Conservation (phyloP, 495 filamentous ascomycete genomes). For the Talaromyces trachyspermus region DNA sequence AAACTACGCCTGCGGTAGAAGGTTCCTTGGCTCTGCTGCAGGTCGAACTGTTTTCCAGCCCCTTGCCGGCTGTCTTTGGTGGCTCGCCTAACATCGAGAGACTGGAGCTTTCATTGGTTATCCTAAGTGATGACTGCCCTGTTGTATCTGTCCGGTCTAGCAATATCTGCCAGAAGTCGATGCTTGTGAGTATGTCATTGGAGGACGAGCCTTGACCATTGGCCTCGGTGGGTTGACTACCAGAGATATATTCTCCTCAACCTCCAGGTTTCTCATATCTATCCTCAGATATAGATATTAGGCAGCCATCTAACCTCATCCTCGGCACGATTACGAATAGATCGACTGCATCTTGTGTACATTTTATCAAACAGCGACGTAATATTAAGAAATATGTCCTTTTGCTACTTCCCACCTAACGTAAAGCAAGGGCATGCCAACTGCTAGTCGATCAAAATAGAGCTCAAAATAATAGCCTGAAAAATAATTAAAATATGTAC, state of each 20-base stretch:
- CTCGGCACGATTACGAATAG: constrained; percentile 2
- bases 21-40: constrained; percentile 17
- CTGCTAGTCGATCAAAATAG: no score
- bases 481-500: neutral
- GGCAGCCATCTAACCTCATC: no score
- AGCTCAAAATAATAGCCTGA: no score
- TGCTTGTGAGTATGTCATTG: constrained; percentile 45
- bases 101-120: no score
- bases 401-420: no score
- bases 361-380: no score
- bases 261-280: neutral
- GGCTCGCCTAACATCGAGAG: constrained; percentile 21
- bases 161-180: constrained; percentile 24
- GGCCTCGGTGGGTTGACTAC: constrained; percentile 51
- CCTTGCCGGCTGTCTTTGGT: constrained; percentile 30
- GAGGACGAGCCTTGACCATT: constrained; percentile 47
- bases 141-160: constrained; percentile 22
- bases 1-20: constrained; percentile 9
- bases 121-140: constrained; percentile 24
- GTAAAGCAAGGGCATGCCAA: no score
- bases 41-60: constrained; percentile 14
- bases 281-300: no score
- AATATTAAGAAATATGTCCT: no score
- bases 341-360: constrained; percentile 7
- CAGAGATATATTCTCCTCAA: constrained; percentile 10